Conservation (phyloP, 2,329 filamentous ascomycete genomes). For the Ascochyta clinopodiicola region DNA sequence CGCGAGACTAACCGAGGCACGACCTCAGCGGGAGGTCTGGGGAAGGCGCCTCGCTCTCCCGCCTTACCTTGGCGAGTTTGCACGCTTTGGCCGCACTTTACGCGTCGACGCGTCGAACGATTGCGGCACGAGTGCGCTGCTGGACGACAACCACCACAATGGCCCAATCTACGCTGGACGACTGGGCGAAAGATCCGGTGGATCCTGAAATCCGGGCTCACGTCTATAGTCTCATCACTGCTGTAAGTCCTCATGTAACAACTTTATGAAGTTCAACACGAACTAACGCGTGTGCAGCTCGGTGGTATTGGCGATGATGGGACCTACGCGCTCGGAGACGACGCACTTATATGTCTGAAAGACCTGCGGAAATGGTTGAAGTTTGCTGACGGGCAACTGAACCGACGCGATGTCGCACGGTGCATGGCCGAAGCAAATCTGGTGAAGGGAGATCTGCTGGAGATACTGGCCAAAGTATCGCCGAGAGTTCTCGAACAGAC, state of each 20-base stretch:
- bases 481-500: conserved; percentile 74
- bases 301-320: conserved; percentile 85
- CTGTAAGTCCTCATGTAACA: conserved; percentile 63
- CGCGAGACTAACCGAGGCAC: conserved; percentile 16
- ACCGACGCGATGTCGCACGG: conserved; percentile 92
- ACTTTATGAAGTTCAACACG: neutral
- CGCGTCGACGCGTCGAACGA: conserved; percentile 43
- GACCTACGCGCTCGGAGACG: conserved; percentile 87
- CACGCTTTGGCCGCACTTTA: conserved; percentile 37
- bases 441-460: conserved; percentile 86
- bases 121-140: conserved; percentile 20
- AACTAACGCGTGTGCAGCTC: conserved; percentile 63
- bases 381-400: conserved; percentile 90
- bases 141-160: conserved; percentile 41
- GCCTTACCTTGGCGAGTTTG: conserved; percentile 32
- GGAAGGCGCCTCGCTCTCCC: conserved; percentile 2
- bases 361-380: conserved; percentile 96
- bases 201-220: conserved; percentile 93
- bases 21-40: conserved; percentile 12
- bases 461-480: conserved; percentile 80
- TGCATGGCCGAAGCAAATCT: conserved; percentile 91
- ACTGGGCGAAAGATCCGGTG: conserved; percentile 61
- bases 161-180: conserved; percentile 50
- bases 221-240: conserved; percentile 91
- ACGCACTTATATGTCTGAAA: conserved; percentile 87